Evolutionary conservation across 805 yeast species (phyloP), one percentile per base, ranked within the genome.

Genomic region (Ogataea degrootiae): DNA sequence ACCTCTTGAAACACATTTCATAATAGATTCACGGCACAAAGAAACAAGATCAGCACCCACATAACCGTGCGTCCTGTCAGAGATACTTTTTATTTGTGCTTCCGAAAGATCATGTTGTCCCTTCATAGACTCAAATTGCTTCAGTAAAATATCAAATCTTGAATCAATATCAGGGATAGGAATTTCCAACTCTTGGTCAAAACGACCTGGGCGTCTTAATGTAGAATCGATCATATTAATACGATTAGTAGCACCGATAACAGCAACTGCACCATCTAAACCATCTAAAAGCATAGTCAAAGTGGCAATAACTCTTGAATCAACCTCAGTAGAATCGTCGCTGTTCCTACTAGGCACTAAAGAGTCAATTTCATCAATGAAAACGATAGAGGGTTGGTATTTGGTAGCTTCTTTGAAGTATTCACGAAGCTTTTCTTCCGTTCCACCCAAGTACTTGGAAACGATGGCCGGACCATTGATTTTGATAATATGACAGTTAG

Each of bases 11-110:
- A 94, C 86, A 1, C 96, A 83, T 51, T 77, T 79, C 85, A 91
- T 80, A 0, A 89, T 96, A 6, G 95, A 79, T 60, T 94, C 99
- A 43, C 97, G 73, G 51, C 91, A 82, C 21, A 94, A 71, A 0
- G 97, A 96, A 4, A 86, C 80, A 42, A 94, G 67, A 68, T 94
- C 99, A 0, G 98, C 97, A 41, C 99, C 99, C 41, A 94, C 99
- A 61, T 88, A 94, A 6, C 99, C 99, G 66, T 94, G 99, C 0
- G 98, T 91, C 59, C 80, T 84, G 5, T 79, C 65, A 0, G 97
- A 88, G 38, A 91, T 68, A 1, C 57, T 58, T n/a, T 68, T 62
- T n/a, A 91, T 76, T 36, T 87, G 84, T 0, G 72, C 80, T 0
- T 63, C 68, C 0, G 73, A 60, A 36, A 92, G 63, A 0, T 67